Evolutionary conservation across 768 basidiomycete species (phyloP).

Genomic region (Favolaschia claudopus): DNA sequence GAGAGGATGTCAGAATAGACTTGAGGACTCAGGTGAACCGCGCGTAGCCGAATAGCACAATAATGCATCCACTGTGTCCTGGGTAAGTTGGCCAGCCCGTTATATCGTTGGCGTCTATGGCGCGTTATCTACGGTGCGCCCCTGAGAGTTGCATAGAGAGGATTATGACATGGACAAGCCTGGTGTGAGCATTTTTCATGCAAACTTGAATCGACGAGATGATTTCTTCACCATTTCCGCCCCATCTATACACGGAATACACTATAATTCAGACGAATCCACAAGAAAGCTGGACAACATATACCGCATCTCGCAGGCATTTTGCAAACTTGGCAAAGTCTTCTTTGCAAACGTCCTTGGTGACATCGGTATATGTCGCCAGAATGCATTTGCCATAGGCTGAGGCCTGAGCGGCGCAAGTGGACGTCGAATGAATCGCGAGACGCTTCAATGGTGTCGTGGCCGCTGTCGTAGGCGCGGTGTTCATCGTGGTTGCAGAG

Average conservation of each 20-base stretch:
- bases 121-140: too few species aligned
- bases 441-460: slow-evolving; percentile 65
- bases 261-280: not conserved
- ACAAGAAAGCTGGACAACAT: slow-evolving; percentile 29
- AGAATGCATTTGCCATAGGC: slow-evolving; percentile 91
- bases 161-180: too few species aligned
- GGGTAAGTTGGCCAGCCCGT: too few species aligned
- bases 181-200: too few species aligned
- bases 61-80: too few species aligned
- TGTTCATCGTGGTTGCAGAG: slow-evolving; percentile 33
- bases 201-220: too few species aligned
- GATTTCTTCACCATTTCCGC: slow-evolving; percentile 54
- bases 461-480: slow-evolving; percentile 36
- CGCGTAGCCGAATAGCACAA: too few species aligned
- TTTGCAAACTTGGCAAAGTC: slow-evolving; percentile 87
- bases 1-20: too few species aligned
- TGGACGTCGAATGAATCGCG: slow-evolving; percentile 75
- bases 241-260: slow-evolving; percentile 50
- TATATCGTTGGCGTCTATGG: too few species aligned
- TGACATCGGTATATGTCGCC: slow-evolving; percentile 82
- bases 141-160: too few species aligned
- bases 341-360: slow-evolving; percentile 80
- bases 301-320: slow-evolving; percentile 82
- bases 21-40: too few species aligned
- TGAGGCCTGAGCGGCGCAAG: slow-evolving; percentile 75